phyloP scores from a whole-genome alignment of 164 flowering plant genomes.

The Sedum album region DNA sequence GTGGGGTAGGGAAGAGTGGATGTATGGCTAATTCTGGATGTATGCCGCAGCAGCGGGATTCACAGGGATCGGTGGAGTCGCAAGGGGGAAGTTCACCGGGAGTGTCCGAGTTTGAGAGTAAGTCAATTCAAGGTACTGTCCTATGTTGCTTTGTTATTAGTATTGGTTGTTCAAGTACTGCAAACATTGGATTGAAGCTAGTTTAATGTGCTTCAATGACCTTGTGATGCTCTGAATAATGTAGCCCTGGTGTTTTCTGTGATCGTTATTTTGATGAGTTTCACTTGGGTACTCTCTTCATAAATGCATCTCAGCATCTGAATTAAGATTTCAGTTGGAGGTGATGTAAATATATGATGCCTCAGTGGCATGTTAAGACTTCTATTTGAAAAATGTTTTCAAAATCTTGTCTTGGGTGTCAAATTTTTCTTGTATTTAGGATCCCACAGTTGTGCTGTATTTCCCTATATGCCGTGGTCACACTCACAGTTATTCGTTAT shows the following conservation, averaged over 20 bases:
- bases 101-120: slow-evolving; percentile 35
- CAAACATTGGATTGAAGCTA: not conserved
- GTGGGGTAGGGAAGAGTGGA: no score
- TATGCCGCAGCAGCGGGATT: slow-evolving; percentile 14
- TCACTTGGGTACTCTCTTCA: no score
- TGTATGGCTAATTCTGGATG: not conserved
- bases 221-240: no score
- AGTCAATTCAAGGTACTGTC: slow-evolving; percentile 35
- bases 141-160: not conserved
- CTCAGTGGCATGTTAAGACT: no score
- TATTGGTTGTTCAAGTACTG: not conserved
- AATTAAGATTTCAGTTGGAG: no score
- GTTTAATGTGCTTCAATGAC: not conserved
- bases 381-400: no score
- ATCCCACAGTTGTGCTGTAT: not conserved
- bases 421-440: not conserved
- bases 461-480: not conserved
- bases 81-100: slow-evolving; percentile 47
- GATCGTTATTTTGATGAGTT: no score
- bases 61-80: slow-evolving; percentile 41
- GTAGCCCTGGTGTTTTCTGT: no score
- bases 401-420: not conserved
- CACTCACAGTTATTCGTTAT: not conserved
- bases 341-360: no score
- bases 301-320: no score